Percentiles rank a stretch among this genome's conserved stretches.
These are phyloP conservation scores for Pseudofabraea citricarpa DNA, from an alignment of 2,329 filamentous ascomycete species.

Conservation along the genomic window DNA sequence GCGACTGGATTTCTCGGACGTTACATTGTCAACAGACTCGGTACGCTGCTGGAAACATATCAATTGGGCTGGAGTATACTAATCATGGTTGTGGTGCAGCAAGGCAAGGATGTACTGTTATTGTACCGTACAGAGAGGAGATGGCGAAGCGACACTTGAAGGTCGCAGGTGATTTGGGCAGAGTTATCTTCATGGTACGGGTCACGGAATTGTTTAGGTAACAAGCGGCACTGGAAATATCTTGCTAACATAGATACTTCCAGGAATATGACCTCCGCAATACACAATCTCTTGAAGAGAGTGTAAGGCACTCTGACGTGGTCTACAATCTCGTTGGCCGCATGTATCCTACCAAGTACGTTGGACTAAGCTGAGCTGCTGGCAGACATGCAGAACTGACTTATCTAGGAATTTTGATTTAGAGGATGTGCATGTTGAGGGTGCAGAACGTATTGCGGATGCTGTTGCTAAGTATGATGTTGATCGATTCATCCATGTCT, in stretches of 20 bases:
- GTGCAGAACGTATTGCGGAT: conserved; percentile 85
- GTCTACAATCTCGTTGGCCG: conserved; percentile 96
- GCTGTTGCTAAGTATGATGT: conserved; percentile 97
- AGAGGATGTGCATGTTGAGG: conserved; percentile 89
- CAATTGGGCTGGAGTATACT: no score
- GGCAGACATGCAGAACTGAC: conserved; percentile 25
- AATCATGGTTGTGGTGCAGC: no score
- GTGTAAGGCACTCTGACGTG: conserved; percentile 92
- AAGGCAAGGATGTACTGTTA: conserved; percentile 87
- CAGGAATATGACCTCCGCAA: conserved; percentile 94
- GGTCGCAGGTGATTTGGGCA: conserved; percentile 88
- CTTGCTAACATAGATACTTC: no score
- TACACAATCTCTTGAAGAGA: conserved; percentile 92
- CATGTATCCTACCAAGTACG: conserved; percentile 91
- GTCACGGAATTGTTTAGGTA: not conserved
- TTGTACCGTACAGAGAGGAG: conserved; percentile 92
- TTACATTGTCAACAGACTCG: conserved; percentile 95
- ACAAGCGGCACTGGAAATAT: not conserved
- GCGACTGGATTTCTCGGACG: conserved; percentile 92
- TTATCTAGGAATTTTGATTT: conserved; percentile 82
- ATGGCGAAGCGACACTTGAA: conserved; percentile 98
- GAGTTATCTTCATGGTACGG: conserved; percentile 74
- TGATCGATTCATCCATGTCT: conserved; percentile 94
- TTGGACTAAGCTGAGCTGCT: conserved; percentile 5
- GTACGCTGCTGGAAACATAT: conserved; percentile 46